phyloP scores from a whole-genome alignment of 1,139 yeast genomes.

The Pichia sp. region DNA sequence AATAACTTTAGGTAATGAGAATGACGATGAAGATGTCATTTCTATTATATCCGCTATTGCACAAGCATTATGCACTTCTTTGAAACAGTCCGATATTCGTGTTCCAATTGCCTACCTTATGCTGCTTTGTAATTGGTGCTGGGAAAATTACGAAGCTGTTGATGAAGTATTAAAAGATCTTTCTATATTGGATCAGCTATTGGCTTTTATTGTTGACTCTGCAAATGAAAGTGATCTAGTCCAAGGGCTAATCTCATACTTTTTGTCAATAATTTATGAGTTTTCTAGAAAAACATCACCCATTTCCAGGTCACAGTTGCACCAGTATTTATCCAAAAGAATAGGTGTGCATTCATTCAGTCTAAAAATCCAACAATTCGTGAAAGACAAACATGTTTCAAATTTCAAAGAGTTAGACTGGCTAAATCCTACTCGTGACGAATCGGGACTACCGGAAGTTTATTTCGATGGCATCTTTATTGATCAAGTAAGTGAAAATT shows the following conservation, averaged over 20 bases:
- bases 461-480: slow-evolving; percentile 67
- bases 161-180: slow-evolving; percentile 70
- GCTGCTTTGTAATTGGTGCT: slow-evolving; percentile 73
- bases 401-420: slow-evolving; percentile 50
- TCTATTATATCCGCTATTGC: slow-evolving; percentile 75
- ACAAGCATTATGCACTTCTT: slow-evolving; percentile 65
- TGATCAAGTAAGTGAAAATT: slow-evolving; percentile 63
- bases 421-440: slow-evolving; percentile 53
- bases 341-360: slow-evolving; percentile 80
- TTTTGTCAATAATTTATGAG: slow-evolving; percentile 78
- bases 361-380: slow-evolving; percentile 67
- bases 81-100: slow-evolving; percentile 66
- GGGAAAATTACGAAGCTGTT: slow-evolving; percentile 71
- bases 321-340: slow-evolving; percentile 57
- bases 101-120: slow-evolving; percentile 75
- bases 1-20: slow-evolving; percentile 63
- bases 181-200: slow-evolving; percentile 59
- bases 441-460: slow-evolving; percentile 82
- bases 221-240: slow-evolving; percentile 56
- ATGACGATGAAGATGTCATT: slow-evolving; percentile 62
- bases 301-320: slow-evolving; percentile 58
- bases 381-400: slow-evolving; percentile 52
- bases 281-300: slow-evolving; percentile 75
- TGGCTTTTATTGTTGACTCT: slow-evolving; percentile 63
- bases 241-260: slow-evolving; percentile 69